Conservation (phyloP, 2,329 filamentous ascomycete genomes). For the Gyromitra esculenta region DNA sequence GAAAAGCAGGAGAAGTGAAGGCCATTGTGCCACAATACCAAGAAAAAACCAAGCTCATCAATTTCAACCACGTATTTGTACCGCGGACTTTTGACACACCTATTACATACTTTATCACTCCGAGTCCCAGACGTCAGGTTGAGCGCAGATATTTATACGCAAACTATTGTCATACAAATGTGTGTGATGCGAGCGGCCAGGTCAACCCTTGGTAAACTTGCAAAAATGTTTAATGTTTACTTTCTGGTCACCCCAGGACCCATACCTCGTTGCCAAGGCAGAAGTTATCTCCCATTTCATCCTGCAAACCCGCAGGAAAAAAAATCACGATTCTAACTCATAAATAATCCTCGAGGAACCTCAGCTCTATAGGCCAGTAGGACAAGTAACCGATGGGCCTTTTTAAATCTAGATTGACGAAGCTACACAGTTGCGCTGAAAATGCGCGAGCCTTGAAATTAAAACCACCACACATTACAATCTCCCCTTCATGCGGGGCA, state of each 20-base stretch:
- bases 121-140: constrained; percentile 2
- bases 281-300: constrained; percentile 28
- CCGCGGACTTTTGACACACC: constrained; percentile 38
- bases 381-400: constrained; percentile 26
- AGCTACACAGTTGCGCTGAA: constrained; percentile 7
- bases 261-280: constrained; percentile 38
- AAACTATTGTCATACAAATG: constrained; percentile 24
- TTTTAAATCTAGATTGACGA: constrained; percentile 29
- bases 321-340: constrained; percentile 16
- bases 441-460: constrained; percentile 16
- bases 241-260: constrained; percentile 23
- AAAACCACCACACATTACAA: constrained; percentile 14
- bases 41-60: constrained; percentile 42
- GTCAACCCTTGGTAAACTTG: constrained; percentile 34
- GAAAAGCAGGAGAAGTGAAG: constrained; percentile 20
- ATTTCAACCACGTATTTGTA: constrained; percentile 43
- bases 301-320: constrained; percentile 6
- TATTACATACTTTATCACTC: constrained; percentile 22
- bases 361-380: constrained; percentile 29
- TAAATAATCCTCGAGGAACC: constrained; percentile 33
- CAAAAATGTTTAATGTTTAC: background rate
- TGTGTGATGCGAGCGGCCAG: constrained; percentile 25
- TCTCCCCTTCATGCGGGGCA: constrained; percentile 12
- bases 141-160: constrained; percentile 10
- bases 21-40: constrained; percentile 19